Base-by-base conservation (phyloP, 768 basidiomycete genomes). In the Boletus coccyginus region DNA sequence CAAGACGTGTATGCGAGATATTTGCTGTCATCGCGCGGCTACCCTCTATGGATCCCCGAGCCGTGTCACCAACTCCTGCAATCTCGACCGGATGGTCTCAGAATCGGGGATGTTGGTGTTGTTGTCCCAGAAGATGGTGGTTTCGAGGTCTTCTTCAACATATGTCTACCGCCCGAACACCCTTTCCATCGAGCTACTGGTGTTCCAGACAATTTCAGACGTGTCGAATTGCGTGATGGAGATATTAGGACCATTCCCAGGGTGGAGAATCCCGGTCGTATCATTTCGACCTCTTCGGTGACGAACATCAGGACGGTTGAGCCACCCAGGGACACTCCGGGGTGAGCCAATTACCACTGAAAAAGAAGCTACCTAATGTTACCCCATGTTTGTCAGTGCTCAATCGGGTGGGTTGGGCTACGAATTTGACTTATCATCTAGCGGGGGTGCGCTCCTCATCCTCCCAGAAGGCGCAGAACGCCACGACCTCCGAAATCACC, bases 131-230 rank as follows among this genome's bases (percentile, higher is more conserved):
- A 63, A 2, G 57, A 64, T 42, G 75, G 74, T 21, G 57, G 60
- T 8, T 77, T 76, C 35, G 67, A 70, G 24, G 71, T 71, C 41
- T 66, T 73, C 2, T 76, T 76, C 62, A 76, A 73, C 46, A 67
- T 75, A 4, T 71, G 67, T 39, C 52, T 72, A 4, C 66, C 73
- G 33, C 68, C 62, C 10, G 62, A 71, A 17, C 70, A 76, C 35
- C 42, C 62, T 7, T 59, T 46, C 27, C 50, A 58, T 13, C 41
- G 38, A 19, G 41, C 24, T 8, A 45, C 21, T 1, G 59, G 62
- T 3, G 63, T 74, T 16, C 71, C 75, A 3, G 59, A 59, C 2
- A 47, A 56, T 11, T 73, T 74, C 55, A 45, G 48, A 3, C 68
- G 58, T 3, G 31, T 75, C n/a, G 13, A 38, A 7, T 21, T 57